Conservation (phyloP, 2,329 filamentous ascomycete genomes). For the Cladosporium oxysporum region DNA sequence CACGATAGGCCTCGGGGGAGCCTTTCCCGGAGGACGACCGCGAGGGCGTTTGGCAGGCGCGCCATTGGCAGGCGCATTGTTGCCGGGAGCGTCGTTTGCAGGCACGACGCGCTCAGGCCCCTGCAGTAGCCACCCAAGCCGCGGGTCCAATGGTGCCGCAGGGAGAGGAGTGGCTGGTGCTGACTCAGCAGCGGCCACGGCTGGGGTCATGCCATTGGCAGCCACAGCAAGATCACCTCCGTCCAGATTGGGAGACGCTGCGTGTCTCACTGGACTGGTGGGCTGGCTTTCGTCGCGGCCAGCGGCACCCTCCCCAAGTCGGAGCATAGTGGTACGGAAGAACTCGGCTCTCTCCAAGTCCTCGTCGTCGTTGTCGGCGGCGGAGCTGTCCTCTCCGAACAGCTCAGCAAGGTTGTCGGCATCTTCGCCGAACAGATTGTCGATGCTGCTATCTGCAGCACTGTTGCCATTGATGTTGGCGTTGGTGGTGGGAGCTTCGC, state of each 20-base stretch:
- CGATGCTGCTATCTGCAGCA: not conserved
- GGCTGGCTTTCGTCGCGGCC: not conserved
- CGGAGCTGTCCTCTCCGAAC: not conserved
- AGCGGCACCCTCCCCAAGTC: not conserved
- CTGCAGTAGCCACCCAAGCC: not conserved
- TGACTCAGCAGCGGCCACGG: not conserved
- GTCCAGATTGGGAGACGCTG: not conserved
- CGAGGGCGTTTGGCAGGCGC: not conserved
- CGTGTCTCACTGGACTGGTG: not conserved
- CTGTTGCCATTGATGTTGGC: not conserved
- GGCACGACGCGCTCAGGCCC: not conserved
- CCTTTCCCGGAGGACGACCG: slow-evolving; percentile 3
- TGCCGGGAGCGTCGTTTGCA: not conserved
- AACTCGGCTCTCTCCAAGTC: not conserved
- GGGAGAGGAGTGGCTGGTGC: not conserved
- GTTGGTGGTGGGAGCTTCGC: not conserved
- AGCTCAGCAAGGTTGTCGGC: not conserved
- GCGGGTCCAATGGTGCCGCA: not conserved
- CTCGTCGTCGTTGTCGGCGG: not conserved
- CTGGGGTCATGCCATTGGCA: not conserved
- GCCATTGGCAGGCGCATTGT: not conserved
- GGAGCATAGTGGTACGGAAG: not conserved
- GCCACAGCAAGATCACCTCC: not conserved
- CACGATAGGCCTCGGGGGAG: not conserved
- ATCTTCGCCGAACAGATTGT: not conserved